These are phyloP conservation scores for Cryptococcus floricola DNA, from an alignment of 1,284 basidiomycete genomes.

Conservation along the genomic window DNA sequence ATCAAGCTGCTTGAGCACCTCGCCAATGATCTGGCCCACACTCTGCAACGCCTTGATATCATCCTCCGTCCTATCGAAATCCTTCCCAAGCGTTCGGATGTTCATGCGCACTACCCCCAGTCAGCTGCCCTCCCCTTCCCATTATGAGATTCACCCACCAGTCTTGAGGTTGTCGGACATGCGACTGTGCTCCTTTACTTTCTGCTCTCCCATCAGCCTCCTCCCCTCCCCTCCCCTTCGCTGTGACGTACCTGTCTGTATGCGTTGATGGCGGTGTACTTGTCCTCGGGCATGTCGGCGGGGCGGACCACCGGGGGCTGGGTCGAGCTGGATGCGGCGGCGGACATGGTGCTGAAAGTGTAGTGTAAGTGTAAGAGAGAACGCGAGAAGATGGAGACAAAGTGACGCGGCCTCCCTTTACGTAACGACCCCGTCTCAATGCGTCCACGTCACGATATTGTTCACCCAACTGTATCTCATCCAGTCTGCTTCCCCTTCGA, in stretches of 20 bases:
- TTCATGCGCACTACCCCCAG: constrained; percentile 39
- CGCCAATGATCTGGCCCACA: constrained; percentile 98
- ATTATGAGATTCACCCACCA: constrained; percentile 54
- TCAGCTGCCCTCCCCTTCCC: background rate
- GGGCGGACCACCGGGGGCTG: constrained; percentile 30
- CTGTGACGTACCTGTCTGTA: constrained; percentile 46
- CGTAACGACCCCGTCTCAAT: background rate
- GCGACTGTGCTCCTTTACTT: constrained; percentile 81
- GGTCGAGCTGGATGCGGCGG: constrained; percentile 30
- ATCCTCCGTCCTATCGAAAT: constrained; percentile 94
- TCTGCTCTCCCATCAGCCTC: constrained; percentile 54
- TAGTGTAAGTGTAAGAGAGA: constrained; percentile 7
- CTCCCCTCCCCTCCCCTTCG: background rate
- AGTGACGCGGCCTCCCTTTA: background rate
- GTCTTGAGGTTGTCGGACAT: constrained; percentile 81
- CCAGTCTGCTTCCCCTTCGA: too few species aligned
- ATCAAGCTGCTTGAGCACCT: constrained; percentile 97
- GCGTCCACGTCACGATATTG: too few species aligned
- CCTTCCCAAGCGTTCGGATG: constrained; percentile 79
- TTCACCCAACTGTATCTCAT: too few species aligned
- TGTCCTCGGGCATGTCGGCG: constrained; percentile 37
- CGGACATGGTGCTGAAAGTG: constrained; percentile 15
- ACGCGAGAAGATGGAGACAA: background rate
- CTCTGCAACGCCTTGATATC: constrained; percentile 99
- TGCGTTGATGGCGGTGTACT: constrained; percentile 48